Percentiles rank a stretch among this genome's conserved stretches.
These are phyloP conservation scores for Ogataea corticis DNA, from an alignment of 805 yeast genomes.

Conservation along the genomic window DNA sequence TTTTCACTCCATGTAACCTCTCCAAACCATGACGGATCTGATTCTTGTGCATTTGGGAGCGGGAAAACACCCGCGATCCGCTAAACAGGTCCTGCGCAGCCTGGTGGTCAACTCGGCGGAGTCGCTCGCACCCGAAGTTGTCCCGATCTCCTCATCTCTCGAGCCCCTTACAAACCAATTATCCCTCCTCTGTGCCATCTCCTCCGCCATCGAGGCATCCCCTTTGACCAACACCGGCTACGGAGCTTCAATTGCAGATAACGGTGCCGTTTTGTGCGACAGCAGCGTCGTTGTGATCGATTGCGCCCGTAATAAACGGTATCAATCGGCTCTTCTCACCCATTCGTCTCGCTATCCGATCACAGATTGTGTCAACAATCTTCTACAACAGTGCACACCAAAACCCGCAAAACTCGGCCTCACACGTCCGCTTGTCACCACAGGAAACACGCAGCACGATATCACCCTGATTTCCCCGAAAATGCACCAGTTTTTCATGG, in stretches of 20 bases:
- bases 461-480: slow-evolving; percentile 6
- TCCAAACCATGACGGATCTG: slow-evolving; percentile 7
- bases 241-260: slow-evolving; percentile 44
- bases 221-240: slow-evolving; percentile 49
- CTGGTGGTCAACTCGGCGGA: slow-evolving; percentile 5
- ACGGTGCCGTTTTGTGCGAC: slow-evolving; percentile 48
- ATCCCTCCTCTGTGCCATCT: slow-evolving; percentile 7
- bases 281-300: slow-evolving; percentile 36
- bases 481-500: slow-evolving; percentile 14
- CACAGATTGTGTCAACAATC: slow-evolving; percentile 24
- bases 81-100: not conserved
- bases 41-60: slow-evolving; percentile 52
- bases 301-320: slow-evolving; percentile 12
- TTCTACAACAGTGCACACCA: slow-evolving; percentile 27
- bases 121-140: not conserved
- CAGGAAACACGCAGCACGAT: slow-evolving; percentile 13
- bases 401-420: slow-evolving; percentile 22
- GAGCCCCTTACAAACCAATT: not conserved
- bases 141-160: not conserved
- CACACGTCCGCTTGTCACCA: slow-evolving; percentile 35
- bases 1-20: slow-evolving; percentile 1
- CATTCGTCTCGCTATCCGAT: slow-evolving; percentile 34
- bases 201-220: slow-evolving; percentile 34
- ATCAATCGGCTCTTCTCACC: slow-evolving; percentile 19
- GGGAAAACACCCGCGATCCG: slow-evolving; percentile 39